Conservation (phyloP, 805 yeast species). For the Pichia paraexigua region DNA sequence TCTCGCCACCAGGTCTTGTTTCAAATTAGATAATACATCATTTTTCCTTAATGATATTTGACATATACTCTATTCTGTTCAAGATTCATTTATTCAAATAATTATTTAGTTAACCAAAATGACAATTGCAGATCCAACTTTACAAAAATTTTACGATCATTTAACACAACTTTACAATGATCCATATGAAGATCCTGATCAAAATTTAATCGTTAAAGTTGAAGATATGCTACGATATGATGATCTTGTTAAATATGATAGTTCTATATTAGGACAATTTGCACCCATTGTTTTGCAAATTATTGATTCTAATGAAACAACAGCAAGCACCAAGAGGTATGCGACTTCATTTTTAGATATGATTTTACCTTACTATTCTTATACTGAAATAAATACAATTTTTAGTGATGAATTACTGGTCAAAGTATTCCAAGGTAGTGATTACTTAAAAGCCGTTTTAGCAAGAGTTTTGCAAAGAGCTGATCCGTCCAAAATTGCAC, state of each 20-base stretch:
- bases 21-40: too few relatives aligned
- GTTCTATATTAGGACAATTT: slow-evolving; percentile 11
- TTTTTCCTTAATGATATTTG: too few relatives aligned
- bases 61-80: too few relatives aligned
- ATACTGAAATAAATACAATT: slow-evolving; percentile 21
- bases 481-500: slow-evolving; percentile 22
- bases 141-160: slow-evolving; percentile 15
- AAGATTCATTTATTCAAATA: neutral
- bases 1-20: neutral
- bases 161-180: slow-evolving; percentile 9
- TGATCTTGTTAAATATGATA: slow-evolving; percentile 9
- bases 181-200: slow-evolving; percentile 10
- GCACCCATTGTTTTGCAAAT: slow-evolving; percentile 18
- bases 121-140: slow-evolving; percentile 14
- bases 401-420: slow-evolving; percentile 21
- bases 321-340: slow-evolving; percentile 13
- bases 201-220: slow-evolving; percentile 13
- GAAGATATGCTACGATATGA: slow-evolving; percentile 15
- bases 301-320: slow-evolving; percentile 20
- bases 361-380: slow-evolving; percentile 22
- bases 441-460: slow-evolving; percentile 21
- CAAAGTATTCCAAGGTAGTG: slow-evolving; percentile 23
- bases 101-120: neutral
- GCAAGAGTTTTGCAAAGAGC: slow-evolving; percentile 22
- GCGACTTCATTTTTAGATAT: slow-evolving; percentile 20